Evolutionary conservation across 2,329 filamentous ascomycete species (phyloP).

Genomic region (Helminthosporium solani): DNA sequence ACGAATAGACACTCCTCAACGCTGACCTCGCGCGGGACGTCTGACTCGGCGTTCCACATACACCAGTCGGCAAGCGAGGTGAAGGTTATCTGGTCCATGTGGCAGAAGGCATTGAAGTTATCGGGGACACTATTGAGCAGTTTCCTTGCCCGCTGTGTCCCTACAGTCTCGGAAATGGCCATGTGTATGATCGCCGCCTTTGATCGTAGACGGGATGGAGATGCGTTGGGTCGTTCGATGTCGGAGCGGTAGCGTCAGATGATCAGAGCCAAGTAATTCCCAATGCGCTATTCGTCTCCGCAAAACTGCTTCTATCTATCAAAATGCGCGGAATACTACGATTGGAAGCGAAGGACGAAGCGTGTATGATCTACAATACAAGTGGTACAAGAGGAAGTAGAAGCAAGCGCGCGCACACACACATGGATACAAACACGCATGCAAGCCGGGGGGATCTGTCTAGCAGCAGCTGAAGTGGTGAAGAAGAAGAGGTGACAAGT

Average conservation of each 20-base stretch:
- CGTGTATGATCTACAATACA: no score
- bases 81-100: constrained; percentile 42
- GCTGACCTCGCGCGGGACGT: constrained; percentile 32
- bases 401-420: no score
- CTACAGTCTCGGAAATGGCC: constrained; percentile 25
- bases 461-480: constrained; percentile 6
- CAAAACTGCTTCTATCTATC: no score
- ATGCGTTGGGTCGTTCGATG: neutral
- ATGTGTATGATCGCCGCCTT: constrained; percentile 9
- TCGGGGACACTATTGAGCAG: constrained; percentile 40
- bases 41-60: constrained; percentile 33
- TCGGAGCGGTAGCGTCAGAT: no score
- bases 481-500: neutral
- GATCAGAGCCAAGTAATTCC: no score
- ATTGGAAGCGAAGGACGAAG: no score
- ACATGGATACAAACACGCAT: neutral
- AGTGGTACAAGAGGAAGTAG: no score
- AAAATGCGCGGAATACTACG: no score
- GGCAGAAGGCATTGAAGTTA: constrained; percentile 40
- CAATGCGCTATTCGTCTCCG: no score
- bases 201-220: neutral
- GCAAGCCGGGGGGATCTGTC: neutral
- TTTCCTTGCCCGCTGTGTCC: constrained; percentile 30
- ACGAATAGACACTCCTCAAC: constrained; percentile 42
- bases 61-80: constrained; percentile 43